phyloP scores from a whole-genome alignment of 2,329 filamentous ascomycete genomes.

The Balansia obtecta region DNA sequence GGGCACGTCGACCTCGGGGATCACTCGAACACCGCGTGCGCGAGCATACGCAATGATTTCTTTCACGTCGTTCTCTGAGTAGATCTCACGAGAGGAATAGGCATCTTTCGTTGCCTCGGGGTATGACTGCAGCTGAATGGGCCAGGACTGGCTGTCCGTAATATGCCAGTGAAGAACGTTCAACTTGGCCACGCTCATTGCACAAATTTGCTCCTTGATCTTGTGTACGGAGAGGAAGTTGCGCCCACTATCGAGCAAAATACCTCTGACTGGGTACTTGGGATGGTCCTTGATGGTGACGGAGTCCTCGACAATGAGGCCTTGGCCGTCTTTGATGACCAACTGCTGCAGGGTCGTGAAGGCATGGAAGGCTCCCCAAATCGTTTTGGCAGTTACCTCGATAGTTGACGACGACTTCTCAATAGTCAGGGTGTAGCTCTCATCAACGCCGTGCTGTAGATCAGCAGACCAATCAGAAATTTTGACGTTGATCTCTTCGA shows the following conservation, averaged over 20 bases:
- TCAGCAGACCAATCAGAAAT: conserved; percentile 31
- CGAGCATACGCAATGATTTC: conserved; percentile 35
- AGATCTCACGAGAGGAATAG: conserved; percentile 36
- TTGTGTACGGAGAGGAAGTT: conserved; percentile 40
- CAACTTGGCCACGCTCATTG: conserved; percentile 42
- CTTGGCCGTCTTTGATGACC: conserved; percentile 32
- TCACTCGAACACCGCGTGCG: conserved; percentile 39
- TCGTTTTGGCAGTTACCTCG: conserved; percentile 33
- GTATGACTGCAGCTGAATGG: conserved; percentile 33
- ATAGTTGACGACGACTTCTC: conserved; percentile 25
- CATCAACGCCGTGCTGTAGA: conserved; percentile 42
- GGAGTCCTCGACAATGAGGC: conserved; percentile 38
- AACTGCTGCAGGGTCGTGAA: conserved; percentile 46
- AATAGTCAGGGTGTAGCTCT: conserved; percentile 40
- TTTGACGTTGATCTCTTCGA: conserved; percentile 32
- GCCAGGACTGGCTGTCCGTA: conserved; percentile 43
- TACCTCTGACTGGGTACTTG: conserved; percentile 39
- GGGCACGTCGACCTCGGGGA: conserved; percentile 46
- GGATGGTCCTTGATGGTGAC: conserved; percentile 37
- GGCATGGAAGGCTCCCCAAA: conserved; percentile 42
- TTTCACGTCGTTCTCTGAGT: conserved; percentile 28
- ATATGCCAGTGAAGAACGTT: conserved; percentile 47
- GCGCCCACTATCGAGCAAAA: conserved; percentile 42
- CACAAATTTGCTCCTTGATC: conserved; percentile 41
- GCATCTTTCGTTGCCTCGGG: conserved; percentile 41